These are phyloP conservation scores for Aureobasidium leucospermi DNA, from an alignment of 2,329 filamentous ascomycete genomes.

Conservation along the genomic window DNA sequence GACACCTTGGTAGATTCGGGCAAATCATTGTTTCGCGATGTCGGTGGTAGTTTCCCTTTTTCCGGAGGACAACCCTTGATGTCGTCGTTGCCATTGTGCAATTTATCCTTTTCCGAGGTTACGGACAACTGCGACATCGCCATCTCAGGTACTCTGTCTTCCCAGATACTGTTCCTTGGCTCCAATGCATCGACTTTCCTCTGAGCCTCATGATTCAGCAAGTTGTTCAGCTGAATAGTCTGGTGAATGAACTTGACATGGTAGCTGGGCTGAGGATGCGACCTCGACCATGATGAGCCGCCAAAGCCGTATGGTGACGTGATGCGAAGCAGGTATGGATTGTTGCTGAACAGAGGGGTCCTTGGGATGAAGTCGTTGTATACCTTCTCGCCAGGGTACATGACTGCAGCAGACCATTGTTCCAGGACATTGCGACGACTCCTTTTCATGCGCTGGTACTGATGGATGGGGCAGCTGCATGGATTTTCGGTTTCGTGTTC, in stretches of 20 bases:
- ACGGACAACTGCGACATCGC: slow-evolving; percentile 21
- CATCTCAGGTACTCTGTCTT: slow-evolving; percentile 24
- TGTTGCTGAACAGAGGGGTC: slow-evolving; percentile 24
- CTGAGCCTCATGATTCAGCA: slow-evolving; percentile 31
- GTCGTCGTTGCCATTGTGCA: neutral
- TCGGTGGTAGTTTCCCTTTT: neutral
- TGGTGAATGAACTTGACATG: slow-evolving; percentile 31
- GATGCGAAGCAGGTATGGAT: slow-evolving; percentile 29
- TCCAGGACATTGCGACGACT: slow-evolving; percentile 33
- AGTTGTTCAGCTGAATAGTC: slow-evolving; percentile 31
- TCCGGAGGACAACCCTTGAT: neutral
- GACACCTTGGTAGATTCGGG: slow-evolving; percentile 21
- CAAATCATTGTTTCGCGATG: neutral
- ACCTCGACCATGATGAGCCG: slow-evolving; percentile 19
- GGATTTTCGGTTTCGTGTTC: slow-evolving; percentile 37
- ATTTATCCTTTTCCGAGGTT: slow-evolving; percentile 17
- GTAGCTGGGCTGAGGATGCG: slow-evolving; percentile 25
- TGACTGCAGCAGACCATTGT: slow-evolving; percentile 40
- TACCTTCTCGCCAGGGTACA: slow-evolving; percentile 35
- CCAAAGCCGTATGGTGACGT: slow-evolving; percentile 31
- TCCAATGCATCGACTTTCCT: slow-evolving; percentile 29
- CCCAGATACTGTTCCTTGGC: slow-evolving; percentile 34
- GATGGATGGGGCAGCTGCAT: slow-evolving; percentile 36
- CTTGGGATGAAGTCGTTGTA: slow-evolving; percentile 25
- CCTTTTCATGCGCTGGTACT: slow-evolving; percentile 32